Conservation (phyloP, 371 early-diverging fungal species). For the Syncephalastrum monosporum region DNA sequence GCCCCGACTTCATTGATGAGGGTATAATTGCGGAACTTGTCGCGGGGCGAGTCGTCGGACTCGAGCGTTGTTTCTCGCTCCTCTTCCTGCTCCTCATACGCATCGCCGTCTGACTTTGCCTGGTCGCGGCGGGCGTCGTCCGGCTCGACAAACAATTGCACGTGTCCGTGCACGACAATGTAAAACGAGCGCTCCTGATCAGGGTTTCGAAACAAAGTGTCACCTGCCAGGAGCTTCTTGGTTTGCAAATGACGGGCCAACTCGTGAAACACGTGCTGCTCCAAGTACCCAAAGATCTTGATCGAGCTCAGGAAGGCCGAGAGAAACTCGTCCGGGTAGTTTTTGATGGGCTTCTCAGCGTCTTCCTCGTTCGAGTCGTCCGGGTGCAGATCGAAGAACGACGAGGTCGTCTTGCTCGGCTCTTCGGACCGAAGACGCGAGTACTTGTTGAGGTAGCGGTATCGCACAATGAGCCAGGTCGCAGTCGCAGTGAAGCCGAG, state of each 20-base stretch:
- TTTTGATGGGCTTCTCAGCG: slow-evolving; percentile 43
- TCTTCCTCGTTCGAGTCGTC: slow-evolving; percentile 64
- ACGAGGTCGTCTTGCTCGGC: slow-evolving; percentile 53
- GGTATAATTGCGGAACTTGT: slow-evolving; percentile 61
- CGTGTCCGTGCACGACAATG: slow-evolving; percentile 93
- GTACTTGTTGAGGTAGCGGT: slow-evolving; percentile 75
- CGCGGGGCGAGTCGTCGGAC: slow-evolving; percentile 15
- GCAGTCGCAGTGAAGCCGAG: slow-evolving; percentile 33
- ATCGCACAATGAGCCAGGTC: slow-evolving; percentile 65
- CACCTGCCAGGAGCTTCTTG: slow-evolving; percentile 81
- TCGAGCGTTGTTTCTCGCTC: slow-evolving; percentile 20
- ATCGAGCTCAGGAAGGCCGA: slow-evolving; percentile 84
- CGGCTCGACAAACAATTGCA: slow-evolving; percentile 76
- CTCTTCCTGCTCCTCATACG: slow-evolving; percentile 26
- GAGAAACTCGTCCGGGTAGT: slow-evolving; percentile 83
- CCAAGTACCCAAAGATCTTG: slow-evolving; percentile 97
- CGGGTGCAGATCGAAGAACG: slow-evolving; percentile 79
- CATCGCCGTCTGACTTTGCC: slow-evolving; percentile 10
- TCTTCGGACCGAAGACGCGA: slow-evolving; percentile 66
- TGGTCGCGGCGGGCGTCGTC: slow-evolving; percentile 27
- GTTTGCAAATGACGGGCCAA: slow-evolving; percentile 87
- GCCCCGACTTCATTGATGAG: slow-evolving; percentile 85
- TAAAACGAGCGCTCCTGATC: slow-evolving; percentile 82
- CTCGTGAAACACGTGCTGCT: slow-evolving; percentile 95
- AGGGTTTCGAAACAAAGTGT: slow-evolving; percentile 78